Percentiles rank a stretch among this genome's conserved stretches.
Evolutionary conservation across 306 rosid species (phyloP).

Genomic region (Begonia masoniana): DNA sequence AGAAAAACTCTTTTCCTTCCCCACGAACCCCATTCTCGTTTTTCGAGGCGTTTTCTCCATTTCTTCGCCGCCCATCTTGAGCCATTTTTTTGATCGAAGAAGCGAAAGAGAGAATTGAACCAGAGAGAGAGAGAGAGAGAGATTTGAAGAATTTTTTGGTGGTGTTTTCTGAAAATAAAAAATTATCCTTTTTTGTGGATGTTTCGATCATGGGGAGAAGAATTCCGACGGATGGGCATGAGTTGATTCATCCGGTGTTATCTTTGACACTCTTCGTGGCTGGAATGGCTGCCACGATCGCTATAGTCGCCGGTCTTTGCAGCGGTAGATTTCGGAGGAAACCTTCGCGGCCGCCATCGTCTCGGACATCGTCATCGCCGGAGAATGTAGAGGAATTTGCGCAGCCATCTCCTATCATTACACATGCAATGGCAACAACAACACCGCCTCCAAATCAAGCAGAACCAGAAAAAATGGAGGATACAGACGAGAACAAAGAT

Average conservation of each 20-base stretch:
- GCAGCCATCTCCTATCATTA: neutral
- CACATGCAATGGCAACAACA: neutral
- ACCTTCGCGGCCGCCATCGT: neutral
- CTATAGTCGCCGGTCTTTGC: constrained; percentile 42
- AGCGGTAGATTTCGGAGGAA: constrained; percentile 20
- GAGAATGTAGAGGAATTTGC: neutral
- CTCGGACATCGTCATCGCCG: constrained; percentile 3
- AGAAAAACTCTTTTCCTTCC: neutral
- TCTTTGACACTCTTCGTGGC: constrained; percentile 27
- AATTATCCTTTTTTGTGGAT: constrained; percentile 8
- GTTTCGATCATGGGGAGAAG: constrained; percentile 51
- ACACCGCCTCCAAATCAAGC: neutral
- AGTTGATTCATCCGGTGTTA: constrained; percentile 27
- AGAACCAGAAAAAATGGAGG: neutral
- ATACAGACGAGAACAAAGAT: constrained; percentile 10
- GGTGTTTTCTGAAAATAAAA: neutral
- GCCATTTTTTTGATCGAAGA: neutral
- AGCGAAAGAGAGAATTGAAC: neutral
- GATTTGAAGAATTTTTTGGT: neutral
- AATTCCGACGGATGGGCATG: constrained; percentile 25
- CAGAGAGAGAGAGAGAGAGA: constrained; percentile 5
- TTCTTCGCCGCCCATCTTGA: neutral
- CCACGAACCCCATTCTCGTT: neutral
- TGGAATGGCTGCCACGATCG: constrained; percentile 40
- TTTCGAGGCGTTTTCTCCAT: constrained; percentile 1